Evolutionary conservation across 129 eudicot genomes (phyloP), one percentile per base, ranked within the genome.

Genomic region (Tanacetum coccineum): DNA sequence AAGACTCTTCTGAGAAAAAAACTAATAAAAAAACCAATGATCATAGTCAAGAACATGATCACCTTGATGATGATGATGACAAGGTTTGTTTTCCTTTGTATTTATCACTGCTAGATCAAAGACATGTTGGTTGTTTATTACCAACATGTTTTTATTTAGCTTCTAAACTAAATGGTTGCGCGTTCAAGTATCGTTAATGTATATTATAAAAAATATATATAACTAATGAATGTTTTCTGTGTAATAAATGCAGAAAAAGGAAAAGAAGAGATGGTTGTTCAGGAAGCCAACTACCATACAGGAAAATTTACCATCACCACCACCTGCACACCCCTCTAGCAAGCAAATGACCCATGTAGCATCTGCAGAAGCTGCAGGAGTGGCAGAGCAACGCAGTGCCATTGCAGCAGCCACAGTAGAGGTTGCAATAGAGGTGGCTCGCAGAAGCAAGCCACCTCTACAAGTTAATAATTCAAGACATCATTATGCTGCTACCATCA

Each of bases 181-280:
- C 10, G 42, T 36, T 36, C 42, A 36, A 6, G 10, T 36, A 3
- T 6, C 7, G 1, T 32, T 32, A 32, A n/a, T n/a, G 7, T 36
- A 1, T 36, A 36, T 36, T 6, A 36, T 5, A 6, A 32, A 36
- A 36, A 36, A 36, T n/a, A n/a, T n/a, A 2, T 36, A 11, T 50
- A 72, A 21, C 30, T 44, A 7, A n/a, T 21, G 13, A 59, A 49
- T 54, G 59, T 19, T 55, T 19, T 49, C 30, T 9, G 11, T 26
- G 66, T 1, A 3, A 22, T 15, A 6, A 22, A 40, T 67, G 74
- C 71, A 87, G 90, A 87, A 84, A 73, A 75, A 75, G 55, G 95
- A 87, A 50, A 84, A 81, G 42, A 50, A 68, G 15, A 79, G 95
- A 65, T 87, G 95, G 95, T 80, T 84, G 7, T 87, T 87, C 58